These are phyloP conservation scores for Stephanodiscus triporus DNA, from an alignment of 108 stramenopile species.

Conservation along the genomic window DNA sequence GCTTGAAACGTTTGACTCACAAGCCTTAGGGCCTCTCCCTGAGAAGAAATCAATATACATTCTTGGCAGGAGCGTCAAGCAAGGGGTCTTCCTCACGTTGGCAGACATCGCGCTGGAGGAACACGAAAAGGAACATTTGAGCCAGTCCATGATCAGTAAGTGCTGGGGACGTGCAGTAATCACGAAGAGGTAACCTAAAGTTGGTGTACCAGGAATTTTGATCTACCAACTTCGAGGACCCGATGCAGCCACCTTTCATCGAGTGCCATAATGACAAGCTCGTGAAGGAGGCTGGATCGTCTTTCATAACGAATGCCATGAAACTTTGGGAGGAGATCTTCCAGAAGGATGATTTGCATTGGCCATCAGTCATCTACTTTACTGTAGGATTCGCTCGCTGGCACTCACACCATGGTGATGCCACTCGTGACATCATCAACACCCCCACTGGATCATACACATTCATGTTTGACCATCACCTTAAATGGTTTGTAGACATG, in stretches of 20 bases:
- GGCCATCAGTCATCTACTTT: conserved; percentile 41
- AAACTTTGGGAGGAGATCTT: conserved; percentile 48
- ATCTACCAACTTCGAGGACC: conserved; percentile 25
- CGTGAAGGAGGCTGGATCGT: conserved; percentile 17
- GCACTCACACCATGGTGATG: too few relatives aligned
- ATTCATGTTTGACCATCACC: conserved; percentile 39
- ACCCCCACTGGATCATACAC: conserved; percentile 18
- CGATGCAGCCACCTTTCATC: conserved; percentile 1
- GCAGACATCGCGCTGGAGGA: conserved; percentile 21
- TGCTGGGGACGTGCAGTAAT: conserved; percentile 48
- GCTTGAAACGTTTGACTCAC: conserved; percentile 26
- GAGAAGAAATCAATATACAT: conserved; percentile 38
- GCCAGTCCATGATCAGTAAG: conserved; percentile 21
- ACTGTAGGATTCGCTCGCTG: too few relatives aligned
- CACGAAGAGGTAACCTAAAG: conserved; percentile 33
- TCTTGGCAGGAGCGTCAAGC: conserved; percentile 39
- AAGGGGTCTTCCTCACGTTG: conserved; percentile 39
- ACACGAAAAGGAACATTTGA: conserved; percentile 20
- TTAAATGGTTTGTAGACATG: conserved; percentile 13
- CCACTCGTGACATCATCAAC: too few relatives aligned
- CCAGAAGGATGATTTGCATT: conserved; percentile 11
- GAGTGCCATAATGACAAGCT: conserved; percentile 50
- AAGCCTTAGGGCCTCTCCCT: conserved; percentile 15
- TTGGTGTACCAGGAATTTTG: conserved; percentile 47
- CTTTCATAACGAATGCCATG: conserved; percentile 42